Conservation (phyloP, 2,329 filamentous ascomycete species). For the Cladorrhinum sp. region DNA sequence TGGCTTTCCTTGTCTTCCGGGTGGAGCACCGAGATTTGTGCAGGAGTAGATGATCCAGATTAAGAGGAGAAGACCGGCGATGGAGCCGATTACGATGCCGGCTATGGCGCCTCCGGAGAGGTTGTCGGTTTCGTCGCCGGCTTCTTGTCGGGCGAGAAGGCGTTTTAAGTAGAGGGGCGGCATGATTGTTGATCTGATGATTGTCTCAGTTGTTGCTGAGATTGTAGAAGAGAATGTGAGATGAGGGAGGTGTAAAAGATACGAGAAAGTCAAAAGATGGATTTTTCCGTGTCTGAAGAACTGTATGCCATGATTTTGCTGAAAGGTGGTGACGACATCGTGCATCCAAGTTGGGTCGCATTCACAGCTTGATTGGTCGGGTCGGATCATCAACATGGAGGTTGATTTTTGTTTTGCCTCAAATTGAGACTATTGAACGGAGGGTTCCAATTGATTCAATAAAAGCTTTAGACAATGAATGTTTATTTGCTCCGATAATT, state of each 20-base stretch:
- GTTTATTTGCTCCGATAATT: too few relatives aligned
- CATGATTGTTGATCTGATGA: not conserved
- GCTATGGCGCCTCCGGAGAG: conserved; percentile 49
- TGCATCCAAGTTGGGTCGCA: not conserved
- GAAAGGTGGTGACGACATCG: conserved; percentile 1
- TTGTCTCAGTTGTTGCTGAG: not conserved
- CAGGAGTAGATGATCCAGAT: conserved; percentile 48
- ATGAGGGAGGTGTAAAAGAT: not conserved
- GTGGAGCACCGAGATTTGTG: conserved; percentile 39
- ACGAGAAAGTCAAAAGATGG: not conserved
- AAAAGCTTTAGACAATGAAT: too few relatives aligned
- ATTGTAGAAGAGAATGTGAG: not conserved
- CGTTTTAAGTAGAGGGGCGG: not conserved
- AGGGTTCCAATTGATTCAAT: too few relatives aligned
- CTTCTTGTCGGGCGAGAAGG: not conserved
- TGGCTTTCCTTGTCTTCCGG: conserved; percentile 26
- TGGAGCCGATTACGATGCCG: conserved; percentile 49
- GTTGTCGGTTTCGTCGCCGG: conserved; percentile 22
- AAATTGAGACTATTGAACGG: too few relatives aligned
- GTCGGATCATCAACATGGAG: too few relatives aligned
- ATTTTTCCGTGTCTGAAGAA: not conserved
- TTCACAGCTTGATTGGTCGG: too few relatives aligned
- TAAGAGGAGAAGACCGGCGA: conserved; percentile 44
- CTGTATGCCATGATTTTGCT: not conserved
- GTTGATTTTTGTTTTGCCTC: too few relatives aligned